These are phyloP conservation scores for Pseudoneurospora amorphoporcata DNA, from an alignment of 495 filamentous ascomycete species.

Conservation along the genomic window DNA sequence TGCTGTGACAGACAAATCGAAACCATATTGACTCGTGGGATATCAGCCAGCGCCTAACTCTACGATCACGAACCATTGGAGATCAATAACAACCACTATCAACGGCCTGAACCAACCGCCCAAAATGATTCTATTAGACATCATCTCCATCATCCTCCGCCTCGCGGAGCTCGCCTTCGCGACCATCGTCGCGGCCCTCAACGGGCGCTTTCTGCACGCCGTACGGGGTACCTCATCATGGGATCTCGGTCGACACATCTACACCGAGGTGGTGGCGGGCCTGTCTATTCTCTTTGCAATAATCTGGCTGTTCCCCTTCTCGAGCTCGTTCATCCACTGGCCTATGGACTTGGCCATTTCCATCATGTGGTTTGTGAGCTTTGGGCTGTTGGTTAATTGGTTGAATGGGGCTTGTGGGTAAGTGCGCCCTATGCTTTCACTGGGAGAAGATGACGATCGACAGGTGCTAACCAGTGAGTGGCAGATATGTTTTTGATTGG, in stretches of 20 bases:
- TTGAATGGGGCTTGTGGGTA: slow-evolving; percentile 42
- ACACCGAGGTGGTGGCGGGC: slow-evolving; percentile 37
- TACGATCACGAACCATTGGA: neutral
- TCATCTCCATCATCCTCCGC: slow-evolving; percentile 35
- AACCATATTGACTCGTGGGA: neutral
- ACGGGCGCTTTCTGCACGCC: slow-evolving; percentile 33
- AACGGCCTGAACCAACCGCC: neutral
- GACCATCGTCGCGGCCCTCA: slow-evolving; percentile 37
- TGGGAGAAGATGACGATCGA: neutral
- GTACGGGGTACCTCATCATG: slow-evolving; percentile 20
- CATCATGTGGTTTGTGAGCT: slow-evolving; percentile 53
- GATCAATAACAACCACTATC: neutral
- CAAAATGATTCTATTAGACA: slow-evolving; percentile 29
- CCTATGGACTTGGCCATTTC: slow-evolving; percentile 48
- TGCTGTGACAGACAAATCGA: neutral
- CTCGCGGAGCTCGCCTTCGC: slow-evolving; percentile 38
- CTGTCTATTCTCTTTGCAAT: slow-evolving; percentile 36
- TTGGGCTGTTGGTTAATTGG: slow-evolving; percentile 51
- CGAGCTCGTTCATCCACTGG: slow-evolving; percentile 35
- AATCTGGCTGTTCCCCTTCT: slow-evolving; percentile 40
- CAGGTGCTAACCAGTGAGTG: neutral
- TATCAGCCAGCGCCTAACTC: neutral
- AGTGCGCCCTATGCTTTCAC: slow-evolving; percentile 35
- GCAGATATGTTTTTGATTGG: slow-evolving; percentile 77
- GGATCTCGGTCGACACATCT: slow-evolving; percentile 36